Evolutionary conservation across 2,329 filamentous ascomycete species (phyloP).

Genomic region (Biscogniauxia marginata): DNA sequence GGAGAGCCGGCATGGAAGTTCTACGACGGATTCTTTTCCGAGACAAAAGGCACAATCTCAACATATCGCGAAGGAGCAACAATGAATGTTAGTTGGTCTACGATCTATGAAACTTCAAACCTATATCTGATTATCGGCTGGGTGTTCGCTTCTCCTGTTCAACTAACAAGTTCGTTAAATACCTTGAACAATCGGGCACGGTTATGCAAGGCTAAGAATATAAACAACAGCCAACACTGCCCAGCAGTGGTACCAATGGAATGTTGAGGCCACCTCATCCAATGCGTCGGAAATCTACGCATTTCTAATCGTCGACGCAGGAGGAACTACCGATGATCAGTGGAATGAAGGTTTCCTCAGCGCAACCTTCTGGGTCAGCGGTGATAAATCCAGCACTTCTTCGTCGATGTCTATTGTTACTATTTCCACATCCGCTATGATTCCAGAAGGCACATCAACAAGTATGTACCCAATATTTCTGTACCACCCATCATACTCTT

Average conservation of each 20-base stretch:
- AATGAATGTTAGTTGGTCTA: conserved; percentile 26
- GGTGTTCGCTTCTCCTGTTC: conserved; percentile 18
- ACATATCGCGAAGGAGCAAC: conserved; percentile 18
- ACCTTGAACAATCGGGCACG: neutral
- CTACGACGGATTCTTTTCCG: conserved; percentile 20
- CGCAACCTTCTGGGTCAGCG: conserved; percentile 21
- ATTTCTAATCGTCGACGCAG: conserved; percentile 23
- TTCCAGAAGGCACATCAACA: conserved; percentile 2
- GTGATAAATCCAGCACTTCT: conserved; percentile 6
- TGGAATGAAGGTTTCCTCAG: conserved; percentile 22
- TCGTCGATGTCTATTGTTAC: conserved; percentile 12
- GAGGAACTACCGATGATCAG: conserved; percentile 14
- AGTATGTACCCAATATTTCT: conserved; percentile 1
- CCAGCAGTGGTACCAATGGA: conserved; percentile 24
- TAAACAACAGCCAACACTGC: conserved; percentile 21
- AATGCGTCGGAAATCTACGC: conserved; percentile 25
- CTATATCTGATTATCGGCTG: conserved; percentile 25
- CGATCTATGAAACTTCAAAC: conserved; percentile 22
- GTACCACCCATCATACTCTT: conserved; percentile 9
- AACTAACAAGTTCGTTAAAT: conserved; percentile 20
- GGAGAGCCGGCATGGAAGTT: conserved; percentile 20
- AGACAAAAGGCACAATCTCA: conserved; percentile 17
- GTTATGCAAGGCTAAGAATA: neutral
- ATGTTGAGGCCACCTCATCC: conserved; percentile 22
- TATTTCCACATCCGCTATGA: conserved; percentile 14